These are phyloP conservation scores for Trifolium repens DNA, from an alignment of 306 rosid genomes.

Conservation along the genomic window DNA sequence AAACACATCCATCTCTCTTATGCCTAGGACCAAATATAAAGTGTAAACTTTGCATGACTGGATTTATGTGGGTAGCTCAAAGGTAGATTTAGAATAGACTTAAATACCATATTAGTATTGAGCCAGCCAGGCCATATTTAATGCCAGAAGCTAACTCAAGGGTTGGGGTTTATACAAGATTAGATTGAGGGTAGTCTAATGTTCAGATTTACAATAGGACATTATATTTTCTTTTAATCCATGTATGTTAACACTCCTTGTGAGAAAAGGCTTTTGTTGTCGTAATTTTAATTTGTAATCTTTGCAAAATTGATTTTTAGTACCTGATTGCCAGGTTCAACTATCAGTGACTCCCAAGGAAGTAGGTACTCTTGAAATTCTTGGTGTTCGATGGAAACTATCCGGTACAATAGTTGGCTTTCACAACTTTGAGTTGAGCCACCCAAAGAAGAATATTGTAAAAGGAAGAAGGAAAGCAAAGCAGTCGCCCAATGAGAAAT, in stretches of 20 bases:
- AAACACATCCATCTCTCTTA: not conserved
- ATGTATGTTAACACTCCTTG: not conserved
- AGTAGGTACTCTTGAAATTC: constrained; percentile 80
- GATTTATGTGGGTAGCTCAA: not conserved
- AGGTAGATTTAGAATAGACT: not conserved
- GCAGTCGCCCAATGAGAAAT: constrained; percentile 53
- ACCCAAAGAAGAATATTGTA: constrained; percentile 57
- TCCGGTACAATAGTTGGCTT: constrained; percentile 79
- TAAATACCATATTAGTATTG: not conserved
- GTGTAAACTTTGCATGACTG: not conserved
- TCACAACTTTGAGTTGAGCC: constrained; percentile 68
- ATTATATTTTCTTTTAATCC: not conserved
- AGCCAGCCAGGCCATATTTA: not conserved
- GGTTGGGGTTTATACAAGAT: not conserved
- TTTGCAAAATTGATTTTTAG: constrained; percentile 34
- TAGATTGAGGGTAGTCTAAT: not conserved
- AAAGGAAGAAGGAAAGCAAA: constrained; percentile 66
- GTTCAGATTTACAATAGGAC: not conserved
- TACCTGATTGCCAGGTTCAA: constrained; percentile 75
- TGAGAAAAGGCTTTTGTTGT: not conserved
- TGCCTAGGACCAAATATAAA: not conserved
- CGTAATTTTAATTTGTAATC: constrained; percentile 18
- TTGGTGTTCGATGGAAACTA: constrained; percentile 89
- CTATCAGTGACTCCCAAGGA: constrained; percentile 77
- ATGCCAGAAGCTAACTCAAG: not conserved